phyloP scores from a whole-genome alignment of 257 asterid species.

The Solanum ossicruentum region DNA sequence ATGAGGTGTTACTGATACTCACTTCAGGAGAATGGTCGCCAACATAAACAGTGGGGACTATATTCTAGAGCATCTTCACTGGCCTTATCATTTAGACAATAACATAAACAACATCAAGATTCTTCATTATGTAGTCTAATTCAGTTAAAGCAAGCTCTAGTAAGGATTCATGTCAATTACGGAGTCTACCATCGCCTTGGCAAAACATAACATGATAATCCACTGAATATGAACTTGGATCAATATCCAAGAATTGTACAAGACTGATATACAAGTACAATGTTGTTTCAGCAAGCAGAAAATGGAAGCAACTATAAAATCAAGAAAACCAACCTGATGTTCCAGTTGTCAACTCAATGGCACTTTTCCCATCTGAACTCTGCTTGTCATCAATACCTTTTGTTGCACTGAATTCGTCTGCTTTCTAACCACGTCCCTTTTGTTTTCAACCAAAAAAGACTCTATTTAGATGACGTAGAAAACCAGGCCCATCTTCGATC shows the following conservation, averaged over 20 bases:
- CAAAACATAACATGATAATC: neutral
- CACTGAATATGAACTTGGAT: neutral
- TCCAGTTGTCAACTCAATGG: constrained; percentile 51
- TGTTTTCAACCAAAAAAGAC: neutral
- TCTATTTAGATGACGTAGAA: neutral
- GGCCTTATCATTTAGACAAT: constrained; percentile 46
- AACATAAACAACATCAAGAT: neutral
- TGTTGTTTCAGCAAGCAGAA: neutral
- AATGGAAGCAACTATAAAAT: neutral
- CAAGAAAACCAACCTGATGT: constrained; percentile 32
- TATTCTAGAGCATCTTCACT: constrained; percentile 75
- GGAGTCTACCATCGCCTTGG: neutral
- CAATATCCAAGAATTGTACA: neutral
- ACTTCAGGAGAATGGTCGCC: constrained; percentile 88
- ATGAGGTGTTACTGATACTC: constrained; percentile 7
- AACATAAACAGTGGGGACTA: constrained; percentile 73
- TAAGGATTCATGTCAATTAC: neutral
- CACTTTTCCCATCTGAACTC: constrained; percentile 42
- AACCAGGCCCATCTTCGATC: neutral
- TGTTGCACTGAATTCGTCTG: constrained; percentile 73
- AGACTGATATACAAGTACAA: neutral
- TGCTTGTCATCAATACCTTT: constrained; percentile 67
- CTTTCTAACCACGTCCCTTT: constrained; percentile 87
- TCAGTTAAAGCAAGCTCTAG: neutral
- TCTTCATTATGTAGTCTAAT: neutral